Base-by-base conservation (phyloP, 176 grass and related monocot genomes). In the Urochloa ruziziensis region DNA sequence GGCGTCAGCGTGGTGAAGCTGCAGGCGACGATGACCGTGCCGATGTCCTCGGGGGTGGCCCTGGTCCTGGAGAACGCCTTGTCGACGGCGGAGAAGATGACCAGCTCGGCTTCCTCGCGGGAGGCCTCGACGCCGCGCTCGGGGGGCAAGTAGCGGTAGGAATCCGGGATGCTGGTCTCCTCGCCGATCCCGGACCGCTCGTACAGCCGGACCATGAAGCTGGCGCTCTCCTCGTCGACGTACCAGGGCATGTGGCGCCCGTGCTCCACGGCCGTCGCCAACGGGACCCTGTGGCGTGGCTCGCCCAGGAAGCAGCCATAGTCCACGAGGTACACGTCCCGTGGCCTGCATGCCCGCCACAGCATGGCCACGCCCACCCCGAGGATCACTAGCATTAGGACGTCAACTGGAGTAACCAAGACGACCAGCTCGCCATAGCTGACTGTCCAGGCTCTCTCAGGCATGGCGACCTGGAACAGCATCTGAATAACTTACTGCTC, bases 301-400 rank as follows among this genome's bases (percentile, higher is more conserved):
- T 68, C 14, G n/a, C 76, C 76, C 54, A 46, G 54, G 77, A 87
- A 87, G 77, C 85, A 87, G 42, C 69, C 85, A 34, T 81, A 87
- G 39, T 87, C 85, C 21, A 87, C 78, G 6, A 87, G 70, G 77
- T 87, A 87, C 15, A 72, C 69, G 25, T 7, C 24, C 15, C 69
- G 69, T 2, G 2, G 6, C 6, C 69, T 13, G 43, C 13, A 2
- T 2, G 10, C 2, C 23, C 36, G 11, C 66, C 66, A 69, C 11
- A 69, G 66, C 37, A 13, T 43, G 19, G 17, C 66, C 66, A 36
- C 66, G 23, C 66, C 23, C 37, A 37, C 21, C 11, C 3, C 66
- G 37, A 69, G 66, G 37, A 25, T 6, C 19, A 3, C 3, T 25
- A 14, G 4, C 37, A 43, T 44, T 24, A 69, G 37, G 36, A 69